Percentiles rank a stretch among this genome's conserved stretches.
These are phyloP conservation scores for Digitaria exilis DNA, from an alignment of 202 grass and related monocot genomes.

Conservation along the genomic window DNA sequence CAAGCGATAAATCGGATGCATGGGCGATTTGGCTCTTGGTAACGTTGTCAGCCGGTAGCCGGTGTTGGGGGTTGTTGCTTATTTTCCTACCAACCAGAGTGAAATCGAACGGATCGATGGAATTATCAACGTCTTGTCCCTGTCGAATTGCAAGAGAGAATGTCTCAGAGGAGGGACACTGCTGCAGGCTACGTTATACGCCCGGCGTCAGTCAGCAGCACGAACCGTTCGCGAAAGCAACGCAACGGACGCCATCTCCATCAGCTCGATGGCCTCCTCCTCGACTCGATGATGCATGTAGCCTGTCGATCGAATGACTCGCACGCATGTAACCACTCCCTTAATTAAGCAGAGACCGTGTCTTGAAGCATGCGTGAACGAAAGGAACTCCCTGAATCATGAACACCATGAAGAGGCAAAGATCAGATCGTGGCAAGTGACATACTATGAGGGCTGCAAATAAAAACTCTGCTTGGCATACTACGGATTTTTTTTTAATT, in stretches of 20 bases:
- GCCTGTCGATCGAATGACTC: background rate
- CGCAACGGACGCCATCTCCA: background rate
- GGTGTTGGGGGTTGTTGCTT: background rate
- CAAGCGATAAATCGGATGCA: background rate
- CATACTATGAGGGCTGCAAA: no score
- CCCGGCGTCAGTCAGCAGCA: slow-evolving; percentile 6
- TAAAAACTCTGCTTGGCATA: no score
- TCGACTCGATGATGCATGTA: background rate
- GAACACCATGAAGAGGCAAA: background rate
- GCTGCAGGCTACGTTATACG: background rate
- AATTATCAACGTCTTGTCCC: slow-evolving; percentile 21
- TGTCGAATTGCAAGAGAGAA: slow-evolving; percentile 37
- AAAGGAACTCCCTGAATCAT: background rate
- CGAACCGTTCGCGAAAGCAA: slow-evolving; percentile 38
- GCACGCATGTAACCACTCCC: background rate
- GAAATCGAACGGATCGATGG: background rate
- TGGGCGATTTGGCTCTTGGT: background rate
- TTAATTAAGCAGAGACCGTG: background rate
- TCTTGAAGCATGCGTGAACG: background rate
- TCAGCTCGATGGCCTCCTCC: background rate
- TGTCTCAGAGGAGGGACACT: slow-evolving; percentile 1
- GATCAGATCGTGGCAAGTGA: background rate
- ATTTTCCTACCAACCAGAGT: slow-evolving; percentile 33
- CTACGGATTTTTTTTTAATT: no score
- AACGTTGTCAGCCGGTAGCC: background rate